Evolutionary conservation across 2,329 filamentous ascomycete species (phyloP), one percentile per base, ranked within the genome.

Genomic region (Thelonectria rubi): DNA sequence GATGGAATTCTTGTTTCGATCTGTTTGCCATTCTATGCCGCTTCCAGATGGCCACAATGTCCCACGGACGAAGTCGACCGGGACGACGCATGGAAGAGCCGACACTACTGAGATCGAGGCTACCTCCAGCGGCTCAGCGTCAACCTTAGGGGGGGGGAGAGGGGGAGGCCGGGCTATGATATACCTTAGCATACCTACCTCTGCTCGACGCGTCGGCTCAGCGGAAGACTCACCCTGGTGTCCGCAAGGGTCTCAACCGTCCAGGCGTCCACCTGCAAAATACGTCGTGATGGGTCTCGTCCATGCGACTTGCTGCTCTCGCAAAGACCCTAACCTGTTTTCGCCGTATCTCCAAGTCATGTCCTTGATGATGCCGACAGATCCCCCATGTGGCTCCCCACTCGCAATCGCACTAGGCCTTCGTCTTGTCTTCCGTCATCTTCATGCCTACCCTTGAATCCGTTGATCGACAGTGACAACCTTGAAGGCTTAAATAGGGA

Each of bases 331-430:
- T 53, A 43, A 53, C 40, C 50, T 53, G 39, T 17, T 32, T 53
- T 8, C 50, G 14, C n/a, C 34, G 11, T 14, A 37, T 17, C 40
- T 37, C 14, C 50, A 53, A 43, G 37, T 43, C 50, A 45, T 53
- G 34, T 42, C 20, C 24, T 32, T 42, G 21, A 32, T 15, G 50
- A 53, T 53, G 43, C 34, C 50, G 50, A 43, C 50, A 43, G 24
- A 53, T 53, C 17, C 45, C 45, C 50, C 50, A 53, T 53, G 50
- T 53, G 50, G 37, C 50, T 17, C 39, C 50, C 50, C 50, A 53
- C 50, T 37, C 50, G 21, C n/a, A 7, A 11, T 11, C 17, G 50
- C 39, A 34, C 50, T 53, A 32, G 50, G 5, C n/a, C 20, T 34
- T 15, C 12, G 11, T 9, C 34, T 17, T 32, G 50, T 17, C 39